phyloP scores from a whole-genome alignment of 176 grass and related monocot genomes.

The Lolium multiflorum region DNA sequence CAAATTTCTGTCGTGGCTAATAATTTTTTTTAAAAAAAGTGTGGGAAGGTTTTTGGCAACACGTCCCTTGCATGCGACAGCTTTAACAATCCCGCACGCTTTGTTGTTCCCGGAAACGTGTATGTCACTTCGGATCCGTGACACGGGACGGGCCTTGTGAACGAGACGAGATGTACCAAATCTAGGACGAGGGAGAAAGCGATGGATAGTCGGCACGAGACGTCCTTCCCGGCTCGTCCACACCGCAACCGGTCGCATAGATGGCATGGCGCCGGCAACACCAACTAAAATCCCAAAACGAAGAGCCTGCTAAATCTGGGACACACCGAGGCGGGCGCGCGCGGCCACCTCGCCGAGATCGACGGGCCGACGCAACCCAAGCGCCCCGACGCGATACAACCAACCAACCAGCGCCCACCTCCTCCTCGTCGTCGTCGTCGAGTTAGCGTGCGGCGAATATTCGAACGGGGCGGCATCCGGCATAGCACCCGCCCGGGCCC shows the following conservation, averaged over 20 bases:
- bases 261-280: too few relatives aligned
- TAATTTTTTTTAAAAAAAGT: too few relatives aligned
- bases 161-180: not conserved
- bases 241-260: not conserved
- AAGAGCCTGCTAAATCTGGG: not conserved
- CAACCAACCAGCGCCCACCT: not conserved
- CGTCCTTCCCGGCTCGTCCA: not conserved
- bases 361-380: conserved; percentile 36
- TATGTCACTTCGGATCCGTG: too few relatives aligned
- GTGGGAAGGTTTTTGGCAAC: not conserved
- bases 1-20: too few relatives aligned
- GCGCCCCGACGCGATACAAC: not conserved
- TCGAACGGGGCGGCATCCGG: not conserved
- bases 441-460: conserved; percentile 40
- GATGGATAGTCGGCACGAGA: conserved; percentile 13
- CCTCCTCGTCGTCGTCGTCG: not conserved
- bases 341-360: conserved; percentile 46
- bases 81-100: conserved; percentile 16
- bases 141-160: too few relatives aligned
- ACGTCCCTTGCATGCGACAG: not conserved
- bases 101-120: not conserved
- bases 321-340: not conserved
- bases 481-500: not conserved
- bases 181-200: not conserved
- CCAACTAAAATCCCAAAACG: not conserved